Conservation (phyloP, 2,329 filamentous ascomycete genomes). For the Balansia obtecta region DNA sequence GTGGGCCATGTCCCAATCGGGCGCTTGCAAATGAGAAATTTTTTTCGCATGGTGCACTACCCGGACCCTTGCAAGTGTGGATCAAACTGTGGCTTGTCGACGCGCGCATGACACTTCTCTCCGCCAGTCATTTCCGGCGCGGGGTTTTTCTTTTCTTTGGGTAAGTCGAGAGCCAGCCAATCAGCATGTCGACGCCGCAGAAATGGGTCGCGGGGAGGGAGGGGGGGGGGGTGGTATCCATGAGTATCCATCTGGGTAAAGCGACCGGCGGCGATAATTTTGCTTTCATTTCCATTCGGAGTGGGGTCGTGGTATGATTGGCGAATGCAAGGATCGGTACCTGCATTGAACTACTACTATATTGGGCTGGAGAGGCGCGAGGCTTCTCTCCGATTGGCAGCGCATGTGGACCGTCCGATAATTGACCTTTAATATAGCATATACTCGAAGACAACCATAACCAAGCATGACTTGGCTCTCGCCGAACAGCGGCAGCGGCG, state of each 20-base stretch:
- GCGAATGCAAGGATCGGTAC: slow-evolving; percentile 8
- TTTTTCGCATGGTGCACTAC: too few species aligned
- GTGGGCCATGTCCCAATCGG: neutral
- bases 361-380: neutral
- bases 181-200: too few species aligned
- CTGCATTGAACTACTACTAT: slow-evolving; percentile 2
- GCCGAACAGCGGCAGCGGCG: too few species aligned
- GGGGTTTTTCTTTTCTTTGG: neutral
- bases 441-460: neutral
- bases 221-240: too few species aligned
- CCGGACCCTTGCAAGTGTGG: too few species aligned
- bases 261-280: neutral
- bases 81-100: neutral
- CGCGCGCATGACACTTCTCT: neutral
- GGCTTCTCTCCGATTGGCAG: slow-evolving; percentile 3
- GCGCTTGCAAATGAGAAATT: neutral
- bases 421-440: neutral
- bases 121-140: neutral
- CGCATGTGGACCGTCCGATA: neutral
- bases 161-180: neutral
- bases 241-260: too few species aligned
- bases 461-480: too few species aligned
- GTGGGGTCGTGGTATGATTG: slow-evolving; percentile 5
- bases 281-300: slow-evolving; percentile 6
- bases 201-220: too few species aligned